These are phyloP conservation scores for Orobanche coerulescens DNA, from an alignment of 257 asterid genomes.

Conservation along the genomic window DNA sequence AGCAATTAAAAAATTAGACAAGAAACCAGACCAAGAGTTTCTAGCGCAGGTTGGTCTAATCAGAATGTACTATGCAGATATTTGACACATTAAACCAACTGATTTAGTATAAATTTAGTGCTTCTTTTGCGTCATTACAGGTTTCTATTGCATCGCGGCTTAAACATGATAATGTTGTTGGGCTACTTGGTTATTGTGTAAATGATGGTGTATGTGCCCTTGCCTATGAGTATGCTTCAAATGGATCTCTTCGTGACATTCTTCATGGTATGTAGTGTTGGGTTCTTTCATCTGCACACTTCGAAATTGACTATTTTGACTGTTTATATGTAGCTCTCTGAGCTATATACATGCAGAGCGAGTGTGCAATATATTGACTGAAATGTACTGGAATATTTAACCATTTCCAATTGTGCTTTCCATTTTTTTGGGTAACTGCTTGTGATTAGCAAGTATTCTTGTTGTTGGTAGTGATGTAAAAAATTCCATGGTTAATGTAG, in stretches of 20 bases:
- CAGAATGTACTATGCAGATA: background rate
- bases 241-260: slow-evolving; percentile 50
- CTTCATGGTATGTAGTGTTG: slow-evolving; percentile 36
- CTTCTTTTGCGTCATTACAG: slow-evolving; percentile 22
- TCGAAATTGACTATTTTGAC: too few species aligned
- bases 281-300: too few species aligned
- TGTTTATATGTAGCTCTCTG: too few species aligned
- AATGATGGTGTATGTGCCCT: slow-evolving; percentile 40
- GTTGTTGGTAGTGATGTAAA: too few species aligned
- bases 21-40: slow-evolving; percentile 17
- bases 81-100: background rate
- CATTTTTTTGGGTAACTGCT: too few species aligned
- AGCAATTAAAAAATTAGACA: slow-evolving; percentile 20
- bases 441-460: too few species aligned
- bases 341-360: too few species aligned
- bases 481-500: too few species aligned
- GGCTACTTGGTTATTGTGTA: slow-evolving; percentile 46
- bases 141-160: slow-evolving; percentile 41
- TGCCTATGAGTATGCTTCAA: slow-evolving; percentile 43
- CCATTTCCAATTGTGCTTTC: too few species aligned
- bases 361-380: too few species aligned
- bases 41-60: slow-evolving; percentile 17
- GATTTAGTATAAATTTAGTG: background rate
- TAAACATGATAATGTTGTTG: slow-evolving; percentile 43
- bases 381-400: too few species aligned